These are phyloP conservation scores for Moesziomyces parantarcticus DNA, from an alignment of 1,284 basidiomycete genomes.

Conservation along the genomic window DNA sequence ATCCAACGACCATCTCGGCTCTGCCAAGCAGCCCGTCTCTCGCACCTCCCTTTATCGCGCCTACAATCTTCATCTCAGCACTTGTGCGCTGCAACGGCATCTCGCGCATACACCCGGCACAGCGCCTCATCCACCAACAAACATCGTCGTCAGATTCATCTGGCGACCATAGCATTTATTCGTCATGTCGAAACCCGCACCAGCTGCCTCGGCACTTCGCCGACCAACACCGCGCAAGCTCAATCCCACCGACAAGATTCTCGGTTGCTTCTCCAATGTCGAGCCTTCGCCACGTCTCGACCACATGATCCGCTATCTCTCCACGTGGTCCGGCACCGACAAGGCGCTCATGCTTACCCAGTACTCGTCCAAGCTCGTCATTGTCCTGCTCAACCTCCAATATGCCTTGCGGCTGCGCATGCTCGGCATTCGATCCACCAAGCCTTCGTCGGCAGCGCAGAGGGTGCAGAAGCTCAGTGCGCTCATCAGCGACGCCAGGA, in stretches of 20 bases:
- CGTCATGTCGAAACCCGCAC: conserved; percentile 39
- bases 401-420: conserved; percentile 57
- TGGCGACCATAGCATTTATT: neutral
- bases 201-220: conserved; percentile 11
- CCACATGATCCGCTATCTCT: conserved; percentile 64
- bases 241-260: conserved; percentile 51
- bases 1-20: neutral
- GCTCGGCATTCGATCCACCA: conserved; percentile 39
- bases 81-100: neutral
- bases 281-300: conserved; percentile 55
- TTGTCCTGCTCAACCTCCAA: conserved; percentile 58
- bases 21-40: neutral
- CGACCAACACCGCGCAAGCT: conserved; percentile 23
- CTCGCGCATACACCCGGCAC: neutral
- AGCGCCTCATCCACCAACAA: too few relatives aligned
- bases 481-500: conserved; percentile 60
- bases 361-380: conserved; percentile 61
- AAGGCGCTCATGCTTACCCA: conserved; percentile 66
- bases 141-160: too few relatives aligned
- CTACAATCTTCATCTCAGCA: too few relatives aligned
- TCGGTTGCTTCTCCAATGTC: conserved; percentile 61
- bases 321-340: conserved; percentile 66
- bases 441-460: conserved; percentile 44
- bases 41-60: too few relatives aligned
- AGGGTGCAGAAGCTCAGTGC: conserved; percentile 48